Conservation (phyloP, 2,329 filamentous ascomycete genomes). For the Fonsecaea nubica region DNA sequence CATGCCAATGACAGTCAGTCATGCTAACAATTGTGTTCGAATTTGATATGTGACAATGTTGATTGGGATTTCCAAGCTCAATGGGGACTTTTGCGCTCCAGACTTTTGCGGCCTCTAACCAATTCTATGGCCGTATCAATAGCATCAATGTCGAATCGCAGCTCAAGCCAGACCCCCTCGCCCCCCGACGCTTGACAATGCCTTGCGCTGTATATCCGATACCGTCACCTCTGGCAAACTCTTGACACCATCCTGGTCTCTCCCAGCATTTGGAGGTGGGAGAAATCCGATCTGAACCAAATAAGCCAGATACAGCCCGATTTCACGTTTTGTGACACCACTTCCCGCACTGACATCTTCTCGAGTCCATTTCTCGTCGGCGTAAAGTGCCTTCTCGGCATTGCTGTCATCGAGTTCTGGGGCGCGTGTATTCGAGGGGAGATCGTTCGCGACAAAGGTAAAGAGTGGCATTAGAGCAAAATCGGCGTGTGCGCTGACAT, state of each 20-base stretch:
- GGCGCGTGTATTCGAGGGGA: constrained; percentile 73
- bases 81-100: not conserved
- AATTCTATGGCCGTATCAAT: not conserved
- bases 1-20: not conserved
- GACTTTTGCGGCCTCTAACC: not conserved
- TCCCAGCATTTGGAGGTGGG: constrained; percentile 48
- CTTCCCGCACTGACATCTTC: constrained; percentile 63
- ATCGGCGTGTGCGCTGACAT: constrained; percentile 67
- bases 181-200: constrained; percentile 60
- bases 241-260: constrained; percentile 35
- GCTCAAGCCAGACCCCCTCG: constrained; percentile 47
- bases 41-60: not conserved
- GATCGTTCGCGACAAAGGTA: constrained; percentile 73
- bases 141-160: not conserved
- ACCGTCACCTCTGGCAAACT: constrained; percentile 55
- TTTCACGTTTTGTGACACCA: constrained; percentile 65
- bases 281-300: constrained; percentile 69
- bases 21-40: not conserved
- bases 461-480: constrained; percentile 77
- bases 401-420: constrained; percentile 78
- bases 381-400: constrained; percentile 67
- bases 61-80: not conserved
- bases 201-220: constrained; percentile 56
- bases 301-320: constrained; percentile 70
- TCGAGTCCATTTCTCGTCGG: constrained; percentile 66